Conservation (phyloP, 768 basidiomycete species). For the Tubosaeta brunneosetosa region DNA sequence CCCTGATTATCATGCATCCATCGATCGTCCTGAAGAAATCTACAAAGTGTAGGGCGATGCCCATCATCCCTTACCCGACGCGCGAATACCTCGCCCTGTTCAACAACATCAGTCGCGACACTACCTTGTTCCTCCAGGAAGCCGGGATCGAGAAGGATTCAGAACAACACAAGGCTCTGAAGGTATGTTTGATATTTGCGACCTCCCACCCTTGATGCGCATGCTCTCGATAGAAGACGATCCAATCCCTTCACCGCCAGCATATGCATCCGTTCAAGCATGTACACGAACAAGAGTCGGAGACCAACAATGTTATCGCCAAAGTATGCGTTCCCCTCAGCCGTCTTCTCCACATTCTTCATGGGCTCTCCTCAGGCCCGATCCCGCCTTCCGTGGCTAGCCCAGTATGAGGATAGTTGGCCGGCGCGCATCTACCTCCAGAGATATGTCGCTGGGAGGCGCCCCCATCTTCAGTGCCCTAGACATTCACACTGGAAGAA, state of each 20-base stretch:
- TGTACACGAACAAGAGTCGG: constrained; percentile 13
- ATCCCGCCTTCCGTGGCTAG: constrained; percentile 15
- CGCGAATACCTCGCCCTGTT: background rate
- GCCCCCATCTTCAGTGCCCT: constrained; percentile 1
- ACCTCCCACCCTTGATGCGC: background rate
- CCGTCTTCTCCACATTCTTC: no score
- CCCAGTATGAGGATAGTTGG: constrained; percentile 16
- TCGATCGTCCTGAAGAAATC: background rate
- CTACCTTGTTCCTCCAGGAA: background rate
- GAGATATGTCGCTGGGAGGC: constrained; percentile 11
- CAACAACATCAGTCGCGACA: background rate
- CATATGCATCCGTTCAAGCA: constrained; percentile 13
- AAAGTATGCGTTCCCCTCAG: background rate
- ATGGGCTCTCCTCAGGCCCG: constrained; percentile 3
- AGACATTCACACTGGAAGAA: background rate
- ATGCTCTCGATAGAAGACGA: constrained; percentile 1
- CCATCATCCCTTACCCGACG: constrained; percentile 4
- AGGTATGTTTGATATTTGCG: background rate
- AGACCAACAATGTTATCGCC: constrained; percentile 7
- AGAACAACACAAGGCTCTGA: constrained; percentile 5
- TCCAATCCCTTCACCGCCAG: constrained; percentile 1
- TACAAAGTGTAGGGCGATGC: no score
- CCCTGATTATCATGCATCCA: background rate
- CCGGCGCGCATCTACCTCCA: constrained; percentile 18
- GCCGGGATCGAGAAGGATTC: constrained; percentile 1